Evolutionary conservation across 345 rosid species (phyloP), one percentile per base, ranked within the genome.

Genomic region (Linum tenue): DNA sequence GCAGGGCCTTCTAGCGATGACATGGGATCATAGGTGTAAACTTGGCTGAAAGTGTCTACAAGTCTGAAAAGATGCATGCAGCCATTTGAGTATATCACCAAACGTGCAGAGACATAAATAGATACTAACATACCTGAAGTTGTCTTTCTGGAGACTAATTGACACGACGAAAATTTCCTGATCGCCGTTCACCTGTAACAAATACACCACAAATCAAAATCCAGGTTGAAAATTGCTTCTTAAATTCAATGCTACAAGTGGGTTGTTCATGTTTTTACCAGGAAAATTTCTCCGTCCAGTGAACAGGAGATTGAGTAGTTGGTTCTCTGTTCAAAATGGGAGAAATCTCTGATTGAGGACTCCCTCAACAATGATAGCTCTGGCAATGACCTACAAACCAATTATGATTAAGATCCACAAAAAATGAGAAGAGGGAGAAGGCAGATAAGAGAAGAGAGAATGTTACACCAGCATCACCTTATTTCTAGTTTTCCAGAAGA

Each of bases 331-430:
- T 80, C 64, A 43, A 87, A 64, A 75, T 70, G 78, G 42, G 82
- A 70, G 64, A 85, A 84, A 53, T 94, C 96, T 83, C 84, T 81
- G 16, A 88, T 75, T 36, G 72, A 80, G 36, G 72, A 81, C 74
- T 92, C 94, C 79, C 78, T 90, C 56, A 92, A 42, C 41, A 85
- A 66, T 17, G 81, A 79, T 39, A 92, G 74, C 61, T 92, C 97
- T 35, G 96, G 98, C 77, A 92, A 71, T 67, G 89, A 86, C 77
- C 96, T 87, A 48, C 14, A 48, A 15, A 48, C 6, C 53, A 48
- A 48, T 10, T 3, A 48, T 10, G 11, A 1, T 9, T 48, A 48
- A 48, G 9, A 48, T 1, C 53, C 9, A 5, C 53, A 48, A 48
- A 22, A 22, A 48, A 1, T 43, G 50, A 43, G 50, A 2, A 43